Conservation (phyloP, 805 yeast species). For the Zygosaccharomyces pseudorouxii region DNA sequence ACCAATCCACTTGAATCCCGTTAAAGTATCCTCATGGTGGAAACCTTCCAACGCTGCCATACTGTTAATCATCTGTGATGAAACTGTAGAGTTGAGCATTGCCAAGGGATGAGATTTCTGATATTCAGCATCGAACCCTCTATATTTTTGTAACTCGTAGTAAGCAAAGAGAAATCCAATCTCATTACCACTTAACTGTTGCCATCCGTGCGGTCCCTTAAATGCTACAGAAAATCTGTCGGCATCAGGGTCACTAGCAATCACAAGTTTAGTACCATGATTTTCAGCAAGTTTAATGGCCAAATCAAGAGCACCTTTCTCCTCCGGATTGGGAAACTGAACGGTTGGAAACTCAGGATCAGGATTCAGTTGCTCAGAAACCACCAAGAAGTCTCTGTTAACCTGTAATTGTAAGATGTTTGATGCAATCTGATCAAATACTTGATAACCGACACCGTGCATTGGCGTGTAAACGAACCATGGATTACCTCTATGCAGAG, state of each 20-base stretch:
- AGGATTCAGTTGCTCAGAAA: slow-evolving; percentile 62
- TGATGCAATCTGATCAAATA: slow-evolving; percentile 39
- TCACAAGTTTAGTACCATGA: slow-evolving; percentile 47
- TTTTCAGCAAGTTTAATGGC: slow-evolving; percentile 56
- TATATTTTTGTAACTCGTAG: slow-evolving; percentile 43
- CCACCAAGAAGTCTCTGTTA: slow-evolving; percentile 38
- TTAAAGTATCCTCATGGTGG: slow-evolving; percentile 72
- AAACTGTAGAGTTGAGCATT: slow-evolving; percentile 83
- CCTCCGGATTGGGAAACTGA: slow-evolving; percentile 92
- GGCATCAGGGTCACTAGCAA: slow-evolving; percentile 97
- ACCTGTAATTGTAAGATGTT: slow-evolving; percentile 38
- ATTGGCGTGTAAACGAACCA: slow-evolving; percentile 83
- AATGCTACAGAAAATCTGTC: slow-evolving; percentile 86
- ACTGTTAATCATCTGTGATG: slow-evolving; percentile 71
- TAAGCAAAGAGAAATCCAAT: slow-evolving; percentile 81
- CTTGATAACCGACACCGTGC: slow-evolving; percentile 88
- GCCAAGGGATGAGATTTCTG: slow-evolving; percentile 40
- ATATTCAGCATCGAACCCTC: slow-evolving; percentile 22
- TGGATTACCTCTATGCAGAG: slow-evolving; percentile 19
- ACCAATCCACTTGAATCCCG: slow-evolving; percentile 98
- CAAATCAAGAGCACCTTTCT: slow-evolving; percentile 77
- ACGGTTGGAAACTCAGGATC: slow-evolving; percentile 88
- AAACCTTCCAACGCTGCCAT: slow-evolving; percentile 64
- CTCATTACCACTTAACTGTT: slow-evolving; percentile 86
- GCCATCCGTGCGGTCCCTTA: slow-evolving; percentile 50